These are phyloP conservation scores for Penicillium cataractarum DNA, from an alignment of 495 filamentous ascomycete species.

Conservation along the genomic window DNA sequence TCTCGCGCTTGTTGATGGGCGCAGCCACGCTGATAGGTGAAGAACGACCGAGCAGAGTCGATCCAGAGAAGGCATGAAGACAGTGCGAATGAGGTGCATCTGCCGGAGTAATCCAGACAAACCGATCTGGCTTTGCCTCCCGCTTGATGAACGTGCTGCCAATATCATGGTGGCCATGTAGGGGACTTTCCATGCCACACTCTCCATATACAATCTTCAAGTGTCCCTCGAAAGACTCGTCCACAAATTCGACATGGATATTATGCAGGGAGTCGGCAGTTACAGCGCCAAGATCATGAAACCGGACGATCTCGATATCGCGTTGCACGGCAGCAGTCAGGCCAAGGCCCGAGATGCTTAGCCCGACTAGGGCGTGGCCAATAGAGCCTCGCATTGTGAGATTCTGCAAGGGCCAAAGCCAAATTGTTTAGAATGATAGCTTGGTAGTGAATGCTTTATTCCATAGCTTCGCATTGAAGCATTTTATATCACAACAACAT, in stretches of 20 bases:
- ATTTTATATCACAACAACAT: neutral
- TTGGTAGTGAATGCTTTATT: neutral
- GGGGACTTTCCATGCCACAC: slow-evolving; percentile 24
- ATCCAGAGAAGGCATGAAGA: slow-evolving; percentile 38
- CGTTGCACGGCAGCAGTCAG: slow-evolving; percentile 18
- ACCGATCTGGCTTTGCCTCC: slow-evolving; percentile 32
- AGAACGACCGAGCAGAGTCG: slow-evolving; percentile 28
- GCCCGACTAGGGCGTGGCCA: slow-evolving; percentile 16
- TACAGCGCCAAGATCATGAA: slow-evolving; percentile 18
- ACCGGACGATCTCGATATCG: slow-evolving; percentile 19
- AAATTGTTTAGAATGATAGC: neutral
- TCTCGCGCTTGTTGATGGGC: slow-evolving; percentile 27
- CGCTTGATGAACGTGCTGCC: slow-evolving; percentile 31
- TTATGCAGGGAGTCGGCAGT: slow-evolving; percentile 40
- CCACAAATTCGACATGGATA: slow-evolving; percentile 34
- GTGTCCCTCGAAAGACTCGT: slow-evolving; percentile 29
- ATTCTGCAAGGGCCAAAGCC: neutral
- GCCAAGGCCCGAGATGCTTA: slow-evolving; percentile 18
- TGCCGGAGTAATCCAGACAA: slow-evolving; percentile 39
- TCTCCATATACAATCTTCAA: slow-evolving; percentile 39
- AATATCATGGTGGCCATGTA: slow-evolving; percentile 33
- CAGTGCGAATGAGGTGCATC: slow-evolving; percentile 36
- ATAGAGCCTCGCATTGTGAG: slow-evolving; percentile 10
- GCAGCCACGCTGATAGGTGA: slow-evolving; percentile 25
- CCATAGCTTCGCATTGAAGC: neutral